These are phyloP conservation scores for Leishmania major DNA, from an alignment of 208 protist species.

Conservation along the genomic window DNA sequence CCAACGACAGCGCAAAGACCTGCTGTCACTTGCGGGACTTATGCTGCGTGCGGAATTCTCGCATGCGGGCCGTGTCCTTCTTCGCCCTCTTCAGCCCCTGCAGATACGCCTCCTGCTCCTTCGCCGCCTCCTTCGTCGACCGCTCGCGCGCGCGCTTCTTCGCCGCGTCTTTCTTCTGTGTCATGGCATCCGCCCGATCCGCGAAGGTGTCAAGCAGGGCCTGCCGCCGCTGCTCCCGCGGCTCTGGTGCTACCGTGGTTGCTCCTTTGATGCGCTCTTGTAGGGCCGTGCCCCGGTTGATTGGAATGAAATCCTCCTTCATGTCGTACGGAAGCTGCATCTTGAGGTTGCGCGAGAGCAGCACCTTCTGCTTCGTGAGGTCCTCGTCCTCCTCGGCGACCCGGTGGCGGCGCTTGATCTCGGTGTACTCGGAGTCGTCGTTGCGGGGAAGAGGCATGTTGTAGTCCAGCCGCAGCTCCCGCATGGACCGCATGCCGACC, in stretches of 20 bases:
- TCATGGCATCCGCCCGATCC: constrained; percentile 77
- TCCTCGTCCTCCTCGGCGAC: constrained; percentile 59
- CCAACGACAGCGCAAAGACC: background rate
- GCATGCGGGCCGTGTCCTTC: constrained; percentile 89
- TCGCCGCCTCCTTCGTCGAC: constrained; percentile 46
- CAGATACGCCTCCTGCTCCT: constrained; percentile 81
- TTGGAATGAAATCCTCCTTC: constrained; percentile 91
- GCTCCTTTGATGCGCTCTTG: constrained; percentile 77
- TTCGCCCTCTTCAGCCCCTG: constrained; percentile 90
- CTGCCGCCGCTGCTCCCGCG: constrained; percentile 78
- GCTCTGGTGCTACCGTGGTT: constrained; percentile 77
- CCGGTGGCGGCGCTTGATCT: constrained; percentile 85
- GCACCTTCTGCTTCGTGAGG: constrained; percentile 41
- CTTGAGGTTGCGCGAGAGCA: constrained; percentile 83
- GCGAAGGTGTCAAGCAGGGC: constrained; percentile 78
- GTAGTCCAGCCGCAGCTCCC: constrained; percentile 82
- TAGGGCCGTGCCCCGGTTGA: constrained; percentile 56
- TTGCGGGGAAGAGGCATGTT: constrained; percentile 52
- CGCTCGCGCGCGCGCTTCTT: constrained; percentile 76
- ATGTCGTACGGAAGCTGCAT: constrained; percentile 88
- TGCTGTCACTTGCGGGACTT: constrained; percentile 72
- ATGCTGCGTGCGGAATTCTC: constrained; percentile 90
- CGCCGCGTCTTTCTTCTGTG: constrained; percentile 68
- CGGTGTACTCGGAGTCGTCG: constrained; percentile 79
- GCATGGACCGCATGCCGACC: constrained; percentile 87